phyloP scores from a whole-genome alignment of 2,329 filamentous ascomycete species.

The Colletotrichum simmondsii region DNA sequence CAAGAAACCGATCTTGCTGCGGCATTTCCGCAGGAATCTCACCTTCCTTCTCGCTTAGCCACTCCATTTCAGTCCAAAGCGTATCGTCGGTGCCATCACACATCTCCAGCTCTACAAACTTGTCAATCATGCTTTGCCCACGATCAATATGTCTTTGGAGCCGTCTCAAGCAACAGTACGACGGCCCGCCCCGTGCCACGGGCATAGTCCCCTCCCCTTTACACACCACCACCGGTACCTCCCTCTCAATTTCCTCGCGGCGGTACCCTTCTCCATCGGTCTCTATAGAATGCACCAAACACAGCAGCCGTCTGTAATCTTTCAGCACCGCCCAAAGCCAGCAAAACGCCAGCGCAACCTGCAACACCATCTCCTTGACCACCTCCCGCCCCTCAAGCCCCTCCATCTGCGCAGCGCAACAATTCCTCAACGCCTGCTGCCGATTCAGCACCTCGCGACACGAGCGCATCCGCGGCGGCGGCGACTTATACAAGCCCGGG shows the following conservation, averaged over 20 bases:
- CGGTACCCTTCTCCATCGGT: neutral
- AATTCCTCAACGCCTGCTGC: slow-evolving; percentile 30
- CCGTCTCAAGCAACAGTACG: slow-evolving; percentile 3
- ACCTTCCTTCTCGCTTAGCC: slow-evolving; percentile 24
- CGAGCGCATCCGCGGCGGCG: slow-evolving; percentile 23
- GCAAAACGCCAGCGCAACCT: slow-evolving; percentile 24
- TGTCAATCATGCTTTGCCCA: slow-evolving; percentile 15
- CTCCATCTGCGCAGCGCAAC: slow-evolving; percentile 10
- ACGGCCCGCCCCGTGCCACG: neutral
- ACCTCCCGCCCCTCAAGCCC: slow-evolving; percentile 21
- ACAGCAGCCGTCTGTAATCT: slow-evolving; percentile 12
- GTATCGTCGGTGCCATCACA: neutral
- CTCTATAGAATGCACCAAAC: slow-evolving; percentile 17
- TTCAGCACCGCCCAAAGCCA: slow-evolving; percentile 20
- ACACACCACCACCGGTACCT: slow-evolving; percentile 8
- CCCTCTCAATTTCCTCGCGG: neutral
- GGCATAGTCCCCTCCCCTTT: slow-evolving; percentile 21
- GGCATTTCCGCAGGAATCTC: slow-evolving; percentile 20
- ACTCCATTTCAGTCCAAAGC: slow-evolving; percentile 19
- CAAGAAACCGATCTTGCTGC: slow-evolving; percentile 6
- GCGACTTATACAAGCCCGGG: slow-evolving; percentile 4
- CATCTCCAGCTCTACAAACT: slow-evolving; percentile 22
- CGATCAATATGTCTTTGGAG: slow-evolving; percentile 22
- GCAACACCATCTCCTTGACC: slow-evolving; percentile 17
- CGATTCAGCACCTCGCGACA: slow-evolving; percentile 35